Base-by-base conservation (phyloP, 768 basidiomycete genomes). In the Pleurotus cornucopiae region DNA sequence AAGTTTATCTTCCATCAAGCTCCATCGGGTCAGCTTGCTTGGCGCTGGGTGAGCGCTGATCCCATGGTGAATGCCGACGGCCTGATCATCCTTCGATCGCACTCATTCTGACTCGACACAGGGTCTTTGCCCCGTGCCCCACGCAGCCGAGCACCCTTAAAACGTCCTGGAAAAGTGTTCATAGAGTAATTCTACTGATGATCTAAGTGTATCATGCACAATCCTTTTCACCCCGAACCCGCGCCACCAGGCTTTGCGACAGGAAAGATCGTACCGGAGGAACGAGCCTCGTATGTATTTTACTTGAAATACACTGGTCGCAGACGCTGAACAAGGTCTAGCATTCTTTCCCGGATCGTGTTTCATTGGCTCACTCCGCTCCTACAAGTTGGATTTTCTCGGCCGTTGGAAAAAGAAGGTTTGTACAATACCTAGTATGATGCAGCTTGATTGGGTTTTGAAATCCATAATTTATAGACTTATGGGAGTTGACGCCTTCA, bases 371-470 rank as follows among this genome's bases (percentile, higher is more conserved):
- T 83, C 5, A 70, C 65, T 37, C 74, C 80, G 6, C 68, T 83
- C 46, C 63, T 83, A 6, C 59, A 63, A 16, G 79, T 81, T 30
- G 81, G 81, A 21, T 82, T 72, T 57, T 73, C 77, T 6, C 66
- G 81, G 38, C 81, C 81, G 2, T 58, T 82, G n/a, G 66, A 80
- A 63, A 72, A 74, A 61, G 73, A 80, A 54, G 81, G 81, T 77
- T 21, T 14, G 21, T n/a, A 23, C 26, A n/a, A 13, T 20, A 13
- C 11, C 30, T 30, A 7, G 11, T 30, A 23, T 30, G 2, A 57
- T 14, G 3, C 46, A 37, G 9, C 25, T 23, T 44, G 58, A 13
- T 57, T 16, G 21, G 54, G 45, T 43, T 11, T 9, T 9, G 30
- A 13, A 13, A 9, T 46, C 21, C 0, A 30, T 26, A n/a, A 18